Base-by-base conservation (phyloP, 352 stramenopile species). In the Phytopythium helicoides region DNA sequence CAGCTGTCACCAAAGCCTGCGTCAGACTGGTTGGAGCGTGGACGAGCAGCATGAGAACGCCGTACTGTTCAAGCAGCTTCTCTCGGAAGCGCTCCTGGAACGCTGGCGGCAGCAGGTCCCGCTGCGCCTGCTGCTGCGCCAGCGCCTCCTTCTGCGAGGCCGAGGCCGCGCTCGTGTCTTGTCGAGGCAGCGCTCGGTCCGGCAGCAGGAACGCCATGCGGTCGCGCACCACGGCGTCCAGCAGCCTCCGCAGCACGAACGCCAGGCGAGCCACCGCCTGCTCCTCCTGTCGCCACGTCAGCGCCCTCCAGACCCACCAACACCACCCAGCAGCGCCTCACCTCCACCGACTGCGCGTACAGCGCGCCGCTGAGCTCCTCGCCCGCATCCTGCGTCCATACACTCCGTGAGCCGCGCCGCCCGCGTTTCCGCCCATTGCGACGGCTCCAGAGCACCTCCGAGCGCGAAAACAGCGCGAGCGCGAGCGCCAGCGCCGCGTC, bases 121-220 rank as follows among this genome's bases (percentile, higher is more conserved):
- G 14, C 12, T 81, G 36, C 9, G 49, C 53, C 35, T 81, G 59
- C 26, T 72, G 74, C 42, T 66, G 62, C 19, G 48, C 47, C 3
- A 66, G 65, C 34, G 64, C 39, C 31, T 67, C 54, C 36, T 67
- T 66, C 40, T 76, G 68, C 18, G 61, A 58, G 18, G 56, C 64
- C 9, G 49, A 55, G 7, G 16, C 15, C 4, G 15, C 4, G 0
- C 25, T 28, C 28, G 40, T 37, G 31, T 14, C 15, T 41, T 25
- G 16, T 2, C 54, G 56, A 0, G 33, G 50, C 10, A 23, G 22
- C 21, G 40, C 48, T 1, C 25, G 12, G n/a, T 33, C 35, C 16
- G 70, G 63, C 22, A 84, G n/a, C n/a, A 87, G 50, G 18, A 87
- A 86, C 44, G 42, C 58, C 72, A 86, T 68, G 46, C 67, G 77